Conservation (phyloP, 176 grass and related monocot species). For the Zoysia japonica region DNA sequence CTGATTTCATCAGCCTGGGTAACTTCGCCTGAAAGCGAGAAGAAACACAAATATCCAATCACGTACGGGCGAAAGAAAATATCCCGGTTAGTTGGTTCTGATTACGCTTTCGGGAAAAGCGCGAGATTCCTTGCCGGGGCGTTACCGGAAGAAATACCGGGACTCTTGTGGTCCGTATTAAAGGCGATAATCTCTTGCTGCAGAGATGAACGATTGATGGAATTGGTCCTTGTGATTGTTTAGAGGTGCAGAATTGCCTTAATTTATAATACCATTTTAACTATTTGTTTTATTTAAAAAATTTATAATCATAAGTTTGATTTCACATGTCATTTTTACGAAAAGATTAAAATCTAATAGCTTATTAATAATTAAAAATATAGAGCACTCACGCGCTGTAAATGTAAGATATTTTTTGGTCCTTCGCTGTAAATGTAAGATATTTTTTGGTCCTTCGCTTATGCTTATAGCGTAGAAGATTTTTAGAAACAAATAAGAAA, state of each 20-base stretch:
- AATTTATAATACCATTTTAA: background rate
- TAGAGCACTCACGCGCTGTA: too few species aligned
- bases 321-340: too few species aligned
- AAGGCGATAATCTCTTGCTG: constrained; percentile 32
- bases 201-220: background rate
- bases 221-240: constrained; percentile 7
- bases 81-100: background rate
- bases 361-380: too few species aligned
- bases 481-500: too few species aligned
- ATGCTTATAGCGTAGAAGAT: too few species aligned
- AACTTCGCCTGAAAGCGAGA: background rate
- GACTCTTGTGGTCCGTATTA: constrained; percentile 27
- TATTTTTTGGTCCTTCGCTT: too few species aligned
- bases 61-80: constrained; percentile 26
- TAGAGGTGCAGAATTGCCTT: background rate
- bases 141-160: background rate
- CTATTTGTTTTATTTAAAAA: too few species aligned
- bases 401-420: too few species aligned
- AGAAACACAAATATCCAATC: constrained; percentile 27
- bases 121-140: constrained; percentile 45
- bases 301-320: too few species aligned
- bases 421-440: too few species aligned
- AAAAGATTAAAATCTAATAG: too few species aligned
- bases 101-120: constrained; percentile 17
- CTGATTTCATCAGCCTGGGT: background rate